Evolutionary conservation across 1,139 yeast species (phyloP).

Genomic region (Yamadazyma atlantica): DNA sequence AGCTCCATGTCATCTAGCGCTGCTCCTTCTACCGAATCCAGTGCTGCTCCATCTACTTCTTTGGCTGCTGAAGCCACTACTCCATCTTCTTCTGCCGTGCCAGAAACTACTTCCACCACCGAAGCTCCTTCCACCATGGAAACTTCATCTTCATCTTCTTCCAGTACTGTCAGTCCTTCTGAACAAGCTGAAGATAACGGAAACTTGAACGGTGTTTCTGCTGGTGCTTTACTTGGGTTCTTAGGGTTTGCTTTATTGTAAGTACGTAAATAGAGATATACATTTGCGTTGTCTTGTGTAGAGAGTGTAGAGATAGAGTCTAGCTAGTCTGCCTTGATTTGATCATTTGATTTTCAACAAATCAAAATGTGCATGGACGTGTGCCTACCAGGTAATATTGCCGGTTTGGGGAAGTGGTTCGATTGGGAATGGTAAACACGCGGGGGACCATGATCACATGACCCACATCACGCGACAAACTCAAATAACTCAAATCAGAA

Average conservation of each 20-base stretch:
- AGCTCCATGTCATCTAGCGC: neutral
- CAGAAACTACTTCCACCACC: constrained; percentile 22
- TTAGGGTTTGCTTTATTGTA: constrained; percentile 51
- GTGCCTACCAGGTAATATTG: neutral
- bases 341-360: no score
- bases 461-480: no score
- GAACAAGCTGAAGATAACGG: constrained; percentile 23
- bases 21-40: no score
- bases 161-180: constrained; percentile 21
- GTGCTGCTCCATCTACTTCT: constrained; percentile 20
- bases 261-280: constrained; percentile 3
- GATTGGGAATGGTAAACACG: neutral
- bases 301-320: neutral
- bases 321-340: neutral
- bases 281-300: neutral
- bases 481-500: no score
- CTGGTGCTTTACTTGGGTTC: constrained; percentile 49
- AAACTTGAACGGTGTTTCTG: constrained; percentile 35
- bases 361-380: no score
- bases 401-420: neutral
- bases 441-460: neutral
- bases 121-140: constrained; percentile 13
- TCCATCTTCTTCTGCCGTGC: constrained; percentile 19
- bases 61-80: constrained; percentile 14
- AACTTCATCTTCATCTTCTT: constrained; percentile 15